phyloP scores from a whole-genome alignment of 495 filamentous ascomycete genomes.

The Hypoxylon crocopeplum region DNA sequence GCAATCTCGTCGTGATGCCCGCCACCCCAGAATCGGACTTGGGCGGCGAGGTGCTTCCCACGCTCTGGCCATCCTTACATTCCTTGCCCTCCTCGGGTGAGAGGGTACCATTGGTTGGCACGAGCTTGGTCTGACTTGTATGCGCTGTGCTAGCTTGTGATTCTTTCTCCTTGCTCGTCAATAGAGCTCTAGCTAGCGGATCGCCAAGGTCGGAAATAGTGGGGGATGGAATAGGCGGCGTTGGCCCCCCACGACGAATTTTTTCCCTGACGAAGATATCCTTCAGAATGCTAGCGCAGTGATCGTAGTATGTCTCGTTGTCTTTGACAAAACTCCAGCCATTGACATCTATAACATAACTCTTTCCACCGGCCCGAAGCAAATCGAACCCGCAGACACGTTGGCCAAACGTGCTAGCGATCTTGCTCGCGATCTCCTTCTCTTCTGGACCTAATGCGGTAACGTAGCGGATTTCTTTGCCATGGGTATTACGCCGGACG shows the following conservation, averaged over 20 bases:
- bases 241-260: conserved; percentile 52
- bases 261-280: conserved; percentile 86
- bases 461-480: conserved; percentile 96
- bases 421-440: conserved; percentile 82
- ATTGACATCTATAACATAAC: conserved; percentile 98
- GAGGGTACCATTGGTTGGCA: conserved; percentile 44
- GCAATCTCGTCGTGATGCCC: conserved; percentile 41
- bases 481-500: conserved; percentile 93
- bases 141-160: conserved; percentile 35
- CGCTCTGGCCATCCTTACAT: conserved; percentile 42
- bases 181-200: conserved; percentile 43
- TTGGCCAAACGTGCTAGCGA: conserved; percentile 92
- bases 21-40: conserved; percentile 44
- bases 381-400: conserved; percentile 96
- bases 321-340: conserved; percentile 99
- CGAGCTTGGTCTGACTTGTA: conserved; percentile 40
- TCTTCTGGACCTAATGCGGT: conserved; percentile 84
- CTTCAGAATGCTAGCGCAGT: conserved; percentile 81
- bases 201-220: conserved; percentile 52
- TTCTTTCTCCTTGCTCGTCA: conserved; percentile 45
- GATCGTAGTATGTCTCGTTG: conserved; percentile 97
- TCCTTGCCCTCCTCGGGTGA: conserved; percentile 41
- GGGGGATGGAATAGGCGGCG: conserved; percentile 52
- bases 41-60: conserved; percentile 32
- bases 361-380: conserved; percentile 83